Conservation (phyloP, 2,329 filamentous ascomycete species). For the Talaromyces verruculosus region DNA sequence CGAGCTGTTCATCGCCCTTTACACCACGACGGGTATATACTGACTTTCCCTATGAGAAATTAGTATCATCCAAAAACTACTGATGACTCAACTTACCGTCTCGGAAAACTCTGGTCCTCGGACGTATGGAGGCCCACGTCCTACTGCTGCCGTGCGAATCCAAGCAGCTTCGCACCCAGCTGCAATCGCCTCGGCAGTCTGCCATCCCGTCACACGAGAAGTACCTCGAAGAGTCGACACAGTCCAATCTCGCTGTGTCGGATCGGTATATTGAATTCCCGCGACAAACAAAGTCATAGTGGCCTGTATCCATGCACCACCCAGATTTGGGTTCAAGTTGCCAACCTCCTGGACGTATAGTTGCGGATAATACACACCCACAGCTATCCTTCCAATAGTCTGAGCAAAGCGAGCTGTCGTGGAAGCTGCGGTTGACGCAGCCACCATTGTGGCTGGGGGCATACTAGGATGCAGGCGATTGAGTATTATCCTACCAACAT, state of each 20-base stretch:
- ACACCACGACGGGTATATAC: neutral
- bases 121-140: constrained; percentile 73
- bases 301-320: constrained; percentile 78
- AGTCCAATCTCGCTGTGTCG: constrained; percentile 73
- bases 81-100: constrained; percentile 27
- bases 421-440: constrained; percentile 72
- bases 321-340: constrained; percentile 73
- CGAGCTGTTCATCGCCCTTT: neutral
- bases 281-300: constrained; percentile 84
- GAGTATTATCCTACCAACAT: constrained; percentile 81
- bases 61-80: neutral
- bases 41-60: neutral
- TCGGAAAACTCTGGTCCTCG: constrained; percentile 27
- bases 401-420: constrained; percentile 71
- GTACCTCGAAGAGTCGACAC: constrained; percentile 73
- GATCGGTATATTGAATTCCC: constrained; percentile 72
- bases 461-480: constrained; percentile 81
- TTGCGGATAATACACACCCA: constrained; percentile 59
- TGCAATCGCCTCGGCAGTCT: constrained; percentile 77
- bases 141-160: constrained; percentile 70
- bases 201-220: constrained; percentile 80
- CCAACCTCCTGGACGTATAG: constrained; percentile 35
- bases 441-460: constrained; percentile 86
- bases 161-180: constrained; percentile 81
- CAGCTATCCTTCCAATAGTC: constrained; percentile 75